These are phyloP conservation scores for Ustilago crameri DNA, from an alignment of 1,284 basidiomycete species.

Conservation along the genomic window DNA sequence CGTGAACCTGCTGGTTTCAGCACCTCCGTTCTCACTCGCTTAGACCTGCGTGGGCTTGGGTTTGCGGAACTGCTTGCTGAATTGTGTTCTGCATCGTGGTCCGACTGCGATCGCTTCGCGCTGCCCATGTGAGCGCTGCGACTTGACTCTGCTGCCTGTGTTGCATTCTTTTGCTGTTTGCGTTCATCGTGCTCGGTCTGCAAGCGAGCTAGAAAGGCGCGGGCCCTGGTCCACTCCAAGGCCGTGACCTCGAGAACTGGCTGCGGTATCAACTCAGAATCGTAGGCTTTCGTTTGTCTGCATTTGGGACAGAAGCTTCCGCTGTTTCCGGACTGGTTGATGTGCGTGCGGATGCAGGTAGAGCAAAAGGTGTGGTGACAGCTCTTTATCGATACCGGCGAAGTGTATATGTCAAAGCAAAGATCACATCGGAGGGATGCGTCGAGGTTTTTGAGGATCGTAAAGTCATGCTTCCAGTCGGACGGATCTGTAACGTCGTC, in stretches of 20 bases:
- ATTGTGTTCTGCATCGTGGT: constrained; percentile 1
- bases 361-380: constrained; percentile 65
- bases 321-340: constrained; percentile 61
- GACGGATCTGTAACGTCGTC: constrained; percentile 60
- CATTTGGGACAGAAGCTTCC: constrained; percentile 65
- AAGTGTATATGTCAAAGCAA: constrained; percentile 63
- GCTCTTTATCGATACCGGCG: constrained; percentile 61
- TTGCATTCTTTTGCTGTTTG: background rate
- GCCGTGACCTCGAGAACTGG: constrained; percentile 58
- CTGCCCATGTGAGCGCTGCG: background rate
- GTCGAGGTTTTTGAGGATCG: constrained; percentile 54
- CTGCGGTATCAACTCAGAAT: constrained; percentile 58
- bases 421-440: constrained; percentile 59
- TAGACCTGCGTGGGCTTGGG: constrained; percentile 24
- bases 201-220: constrained; percentile 32
- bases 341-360: constrained; percentile 62
- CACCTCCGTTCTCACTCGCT: constrained; percentile 29
- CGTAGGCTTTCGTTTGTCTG: constrained; percentile 62
- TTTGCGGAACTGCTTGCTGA: background rate
- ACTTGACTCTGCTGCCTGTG: constrained; percentile 10
- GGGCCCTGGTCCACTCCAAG: constrained; percentile 50
- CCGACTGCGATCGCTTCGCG: constrained; percentile 13
- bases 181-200: constrained; percentile 11
- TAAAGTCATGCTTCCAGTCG: constrained; percentile 59
- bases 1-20: constrained; percentile 24